phyloP scores from a whole-genome alignment of 345 rosid genomes.

The Jatropha curcas region DNA sequence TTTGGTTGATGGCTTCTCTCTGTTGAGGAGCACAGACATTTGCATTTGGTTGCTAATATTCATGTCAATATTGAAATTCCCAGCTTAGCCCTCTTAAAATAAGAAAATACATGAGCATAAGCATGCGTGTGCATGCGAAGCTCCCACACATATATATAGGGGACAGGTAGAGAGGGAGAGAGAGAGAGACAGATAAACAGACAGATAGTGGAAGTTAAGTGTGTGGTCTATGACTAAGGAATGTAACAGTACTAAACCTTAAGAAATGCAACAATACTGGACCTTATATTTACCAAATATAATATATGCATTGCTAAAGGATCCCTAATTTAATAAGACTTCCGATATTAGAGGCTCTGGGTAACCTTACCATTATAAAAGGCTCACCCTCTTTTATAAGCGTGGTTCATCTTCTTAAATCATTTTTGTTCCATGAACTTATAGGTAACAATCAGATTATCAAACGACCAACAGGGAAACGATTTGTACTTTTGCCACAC shows the following conservation, averaged over 20 bases:
- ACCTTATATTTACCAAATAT: not conserved
- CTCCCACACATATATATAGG: not conserved
- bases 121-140: not conserved
- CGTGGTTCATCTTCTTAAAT: not conserved
- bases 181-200: no score
- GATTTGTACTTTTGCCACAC: not conserved
- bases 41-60: not conserved
- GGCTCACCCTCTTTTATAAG: not conserved
- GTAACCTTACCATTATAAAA: not conserved
- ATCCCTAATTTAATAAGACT: not conserved
- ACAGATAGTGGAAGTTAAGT: not conserved
- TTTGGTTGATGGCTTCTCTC: not conserved
- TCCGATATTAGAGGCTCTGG: not conserved
- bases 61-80: conserved; percentile 7
- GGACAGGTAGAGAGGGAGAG: no score
- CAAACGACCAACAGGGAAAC: not conserved
- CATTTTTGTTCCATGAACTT: not conserved
- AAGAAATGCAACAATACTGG: not conserved
- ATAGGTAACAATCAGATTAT: not conserved
- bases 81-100: not conserved
- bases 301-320: not conserved
- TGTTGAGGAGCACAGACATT: not conserved
- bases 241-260: not conserved
- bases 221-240: not conserved
- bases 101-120: not conserved